A percentile compares a stretch with the other conserved stretches of the same genome.
Conservation (phyloP, 305 asterid species). For the Fraxinus angustifolia region DNA sequence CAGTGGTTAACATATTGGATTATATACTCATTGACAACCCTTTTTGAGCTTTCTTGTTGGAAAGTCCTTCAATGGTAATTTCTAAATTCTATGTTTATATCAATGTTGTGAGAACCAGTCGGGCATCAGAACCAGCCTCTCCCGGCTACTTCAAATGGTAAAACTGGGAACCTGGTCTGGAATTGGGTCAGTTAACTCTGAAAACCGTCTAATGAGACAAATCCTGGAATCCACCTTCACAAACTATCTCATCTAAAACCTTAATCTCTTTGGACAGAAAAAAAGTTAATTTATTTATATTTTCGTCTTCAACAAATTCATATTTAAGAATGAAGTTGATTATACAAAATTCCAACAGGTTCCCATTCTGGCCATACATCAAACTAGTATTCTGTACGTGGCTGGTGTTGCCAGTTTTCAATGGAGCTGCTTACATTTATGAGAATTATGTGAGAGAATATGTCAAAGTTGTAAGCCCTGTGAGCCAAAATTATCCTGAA, state of each 20-base stretch:
- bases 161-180: neutral
- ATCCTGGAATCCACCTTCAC: neutral
- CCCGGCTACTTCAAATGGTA: neutral
- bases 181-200: neutral
- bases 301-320: neutral
- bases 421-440: slow-evolving; percentile 56
- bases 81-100: neutral
- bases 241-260: neutral
- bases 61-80: slow-evolving; percentile 66
- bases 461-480: slow-evolving; percentile 53
- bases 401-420: slow-evolving; percentile 42
- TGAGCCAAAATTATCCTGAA: slow-evolving; percentile 50
- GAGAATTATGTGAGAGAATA: slow-evolving; percentile 68
- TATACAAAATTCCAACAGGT: slow-evolving; percentile 34
- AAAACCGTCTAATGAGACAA: neutral
- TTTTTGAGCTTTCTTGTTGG: slow-evolving; percentile 65
- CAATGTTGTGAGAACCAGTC: neutral
- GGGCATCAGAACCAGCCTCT: neutral
- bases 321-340: neutral
- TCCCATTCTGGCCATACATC: slow-evolving; percentile 82
- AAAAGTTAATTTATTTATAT: neutral
- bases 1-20: slow-evolving; percentile 98
- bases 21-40: slow-evolving; percentile 69
- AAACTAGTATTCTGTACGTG: slow-evolving; percentile 4
- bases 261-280: neutral